Conservation (phyloP, 495 filamentous ascomycete genomes). For the Penicillium macrosclerotiorum region DNA sequence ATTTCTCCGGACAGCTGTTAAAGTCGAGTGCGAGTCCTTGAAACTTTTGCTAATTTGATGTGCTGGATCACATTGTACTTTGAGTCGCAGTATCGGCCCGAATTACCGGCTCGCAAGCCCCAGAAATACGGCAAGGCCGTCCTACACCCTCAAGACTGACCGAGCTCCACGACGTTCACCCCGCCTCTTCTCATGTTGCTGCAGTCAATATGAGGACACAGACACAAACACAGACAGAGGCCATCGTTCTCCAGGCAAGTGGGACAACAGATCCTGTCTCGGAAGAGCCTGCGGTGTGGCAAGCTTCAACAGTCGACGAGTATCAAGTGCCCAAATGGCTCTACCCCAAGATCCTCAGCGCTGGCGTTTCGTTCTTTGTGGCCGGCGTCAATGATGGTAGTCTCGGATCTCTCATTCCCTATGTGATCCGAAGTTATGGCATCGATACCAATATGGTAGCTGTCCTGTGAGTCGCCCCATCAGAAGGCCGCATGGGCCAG, state of each 20-base stretch:
- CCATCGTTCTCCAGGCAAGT: slow-evolving; percentile 10
- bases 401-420: slow-evolving; percentile 53
- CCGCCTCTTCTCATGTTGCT: too few species aligned
- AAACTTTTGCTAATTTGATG: too few species aligned
- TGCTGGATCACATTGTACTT: too few species aligned
- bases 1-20: too few species aligned
- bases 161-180: too few species aligned
- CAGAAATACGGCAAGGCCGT: too few species aligned
- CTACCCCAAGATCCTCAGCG: slow-evolving; percentile 26
- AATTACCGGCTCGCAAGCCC: too few species aligned
- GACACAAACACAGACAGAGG: slow-evolving; percentile 15
- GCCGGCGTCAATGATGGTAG: slow-evolving; percentile 46
- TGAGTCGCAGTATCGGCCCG: too few species aligned
- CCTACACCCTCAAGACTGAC: too few species aligned
- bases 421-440: slow-evolving; percentile 47
- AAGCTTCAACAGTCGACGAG: background rate
- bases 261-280: background rate
- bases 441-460: slow-evolving; percentile 43
- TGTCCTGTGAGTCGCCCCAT: slow-evolving; percentile 15
- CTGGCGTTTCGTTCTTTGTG: slow-evolving; percentile 30
- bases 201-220: slow-evolving; percentile 13
- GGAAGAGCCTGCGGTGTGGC: background rate
- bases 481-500: background rate
- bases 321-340: slow-evolving; percentile 16
- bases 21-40: too few species aligned